Evolutionary conservation across 2,329 filamentous ascomycete species (phyloP), one percentile per base, ranked within the genome.

Genomic region (Pseudonectria foliicola): DNA sequence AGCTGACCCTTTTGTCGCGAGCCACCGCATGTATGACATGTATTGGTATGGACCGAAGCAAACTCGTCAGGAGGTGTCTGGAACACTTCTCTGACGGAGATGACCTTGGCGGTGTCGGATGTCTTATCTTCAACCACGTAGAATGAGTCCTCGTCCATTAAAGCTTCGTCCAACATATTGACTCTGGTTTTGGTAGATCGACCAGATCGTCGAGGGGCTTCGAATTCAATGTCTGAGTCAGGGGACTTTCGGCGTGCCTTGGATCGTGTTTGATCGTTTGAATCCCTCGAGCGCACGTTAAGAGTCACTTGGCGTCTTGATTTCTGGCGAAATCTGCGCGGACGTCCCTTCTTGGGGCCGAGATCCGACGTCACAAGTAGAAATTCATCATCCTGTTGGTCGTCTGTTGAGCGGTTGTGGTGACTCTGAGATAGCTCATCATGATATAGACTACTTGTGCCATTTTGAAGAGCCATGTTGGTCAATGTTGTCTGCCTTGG

Each of bases 21-120:
- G 10, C 55, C 51, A 13, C 47, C 40, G 54, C 92, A 98, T 3
- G 77, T 72, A 46, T 85, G 80, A 57, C 92, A 98, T 7, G 64
- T 66, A 27, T 74, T 66, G 30, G 72, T 75, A 58, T 98, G 92
- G 10, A 75, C 72, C 14, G 69, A 64, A 35, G 73, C 71, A 57
- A 98, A 98, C 3, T 78, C 70, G 4, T 67, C 60, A 1, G 77
- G 62, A 1, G 86, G 53, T 1, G 69, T 67, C 37, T 77, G 69
- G 54, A 94, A 96, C 6, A 75, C 58, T 55, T 96, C 92, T 45
- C 77, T 81, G 15, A 88, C 73, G 11, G 79, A 77, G 10, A 75
- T 62, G 27, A 76, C 62, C 57, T 80, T 78, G 1, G 75, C 67
- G 10, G 66, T 63, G 12, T 52, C 60, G 0, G 57, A 50, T 0